These are phyloP conservation scores for Suillus subaureus DNA, from an alignment of 768 basidiomycete genomes.

Conservation along the genomic window DNA sequence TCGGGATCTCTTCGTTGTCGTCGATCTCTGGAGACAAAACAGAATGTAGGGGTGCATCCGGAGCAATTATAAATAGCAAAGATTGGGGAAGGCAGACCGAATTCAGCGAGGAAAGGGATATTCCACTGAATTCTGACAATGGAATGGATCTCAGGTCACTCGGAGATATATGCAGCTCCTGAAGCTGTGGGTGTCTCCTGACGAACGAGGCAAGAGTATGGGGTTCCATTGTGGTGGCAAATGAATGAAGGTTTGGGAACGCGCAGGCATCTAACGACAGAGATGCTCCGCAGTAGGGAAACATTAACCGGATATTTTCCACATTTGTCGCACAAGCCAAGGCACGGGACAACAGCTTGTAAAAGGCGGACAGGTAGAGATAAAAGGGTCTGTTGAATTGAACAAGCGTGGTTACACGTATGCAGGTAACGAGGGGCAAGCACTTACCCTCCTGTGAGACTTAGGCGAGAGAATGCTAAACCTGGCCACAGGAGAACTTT, in stretches of 20 bases:
- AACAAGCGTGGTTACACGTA: background rate
- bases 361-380: conserved; percentile 9
- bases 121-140: conserved; percentile 7
- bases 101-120: conserved; percentile 5
- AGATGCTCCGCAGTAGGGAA: conserved; percentile 9
- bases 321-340: background rate
- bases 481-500: conserved; percentile 5
- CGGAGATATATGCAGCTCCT: conserved; percentile 7
- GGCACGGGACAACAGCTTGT: conserved; percentile 2
- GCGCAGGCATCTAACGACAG: conserved; percentile 1
- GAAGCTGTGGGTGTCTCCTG: conserved; percentile 8
- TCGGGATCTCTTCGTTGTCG: background rate
- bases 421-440: background rate
- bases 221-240: conserved; percentile 8
- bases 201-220: conserved; percentile 6
- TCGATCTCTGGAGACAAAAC: conserved; percentile 7
- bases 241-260: conserved; percentile 8
- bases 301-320: conserved; percentile 9
- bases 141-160: background rate
- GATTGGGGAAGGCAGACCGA: conserved; percentile 1
- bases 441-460: conserved; percentile 1
- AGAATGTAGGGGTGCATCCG: conserved; percentile 4
- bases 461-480: conserved; percentile 1
- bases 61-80: conserved; percentile 6
- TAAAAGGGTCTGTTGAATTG: conserved; percentile 7